These are phyloP conservation scores for Lenwebbia sp. DNA, from an alignment of 345 rosid genomes.

Conservation along the genomic window DNA sequence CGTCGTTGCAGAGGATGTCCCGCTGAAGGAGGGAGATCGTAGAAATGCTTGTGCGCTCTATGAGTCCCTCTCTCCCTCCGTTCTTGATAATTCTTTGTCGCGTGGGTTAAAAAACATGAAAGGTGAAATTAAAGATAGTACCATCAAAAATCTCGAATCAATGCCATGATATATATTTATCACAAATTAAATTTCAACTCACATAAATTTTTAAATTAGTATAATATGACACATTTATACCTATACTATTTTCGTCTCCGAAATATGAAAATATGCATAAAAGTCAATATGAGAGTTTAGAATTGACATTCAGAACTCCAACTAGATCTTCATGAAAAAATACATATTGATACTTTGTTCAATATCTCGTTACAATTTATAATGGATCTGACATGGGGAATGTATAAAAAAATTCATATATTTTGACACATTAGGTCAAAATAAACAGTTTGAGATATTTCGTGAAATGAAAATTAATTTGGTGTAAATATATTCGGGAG, in stretches of 20 bases:
- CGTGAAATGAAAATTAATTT: too few species aligned
- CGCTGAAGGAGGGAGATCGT: neutral
- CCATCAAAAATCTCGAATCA: neutral
- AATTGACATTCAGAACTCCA: neutral
- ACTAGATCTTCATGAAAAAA: neutral
- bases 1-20: neutral
- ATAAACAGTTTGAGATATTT: too few species aligned
- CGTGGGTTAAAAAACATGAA: neutral
- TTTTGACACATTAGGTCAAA: too few species aligned
- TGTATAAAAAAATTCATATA: too few species aligned
- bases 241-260: rapidly evolving
- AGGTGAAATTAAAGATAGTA: neutral
- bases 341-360: neutral
- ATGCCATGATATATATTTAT: neutral
- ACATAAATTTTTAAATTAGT: neutral
- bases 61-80: neutral
- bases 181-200: neutral
- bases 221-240: neutral
- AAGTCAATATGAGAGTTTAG: rapidly evolving
- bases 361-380: neutral
- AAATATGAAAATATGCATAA: neutral
- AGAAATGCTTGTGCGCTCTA: neutral
- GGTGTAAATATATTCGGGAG: too few species aligned
- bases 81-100: neutral
- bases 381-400: too few species aligned